Evolutionary conservation across 2,329 filamentous ascomycete genomes (phyloP).

Genomic region (Lachnellula arida): DNA sequence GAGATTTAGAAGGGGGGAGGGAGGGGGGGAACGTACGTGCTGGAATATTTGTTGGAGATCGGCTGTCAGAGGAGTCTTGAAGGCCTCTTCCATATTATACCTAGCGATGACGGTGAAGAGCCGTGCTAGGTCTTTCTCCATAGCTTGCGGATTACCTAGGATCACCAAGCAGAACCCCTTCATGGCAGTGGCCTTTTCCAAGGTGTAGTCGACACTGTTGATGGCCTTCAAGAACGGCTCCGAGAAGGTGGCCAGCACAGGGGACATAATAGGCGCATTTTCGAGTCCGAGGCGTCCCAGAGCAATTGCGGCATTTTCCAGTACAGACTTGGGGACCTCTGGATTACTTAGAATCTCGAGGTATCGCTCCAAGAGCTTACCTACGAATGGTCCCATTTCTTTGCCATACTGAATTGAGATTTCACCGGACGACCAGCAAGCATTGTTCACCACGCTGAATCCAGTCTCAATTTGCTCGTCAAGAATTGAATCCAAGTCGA

Average conservation of each 20-base stretch:
- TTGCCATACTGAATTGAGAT: slow-evolving; percentile 76
- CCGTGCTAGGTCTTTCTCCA: slow-evolving; percentile 77
- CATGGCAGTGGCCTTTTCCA: slow-evolving; percentile 92
- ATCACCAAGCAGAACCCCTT: slow-evolving; percentile 85
- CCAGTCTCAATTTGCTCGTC: slow-evolving; percentile 79
- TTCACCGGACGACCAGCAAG: slow-evolving; percentile 94
- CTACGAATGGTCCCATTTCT: slow-evolving; percentile 71
- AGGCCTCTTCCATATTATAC: slow-evolving; percentile 60
- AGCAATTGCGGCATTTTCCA: slow-evolving; percentile 91
- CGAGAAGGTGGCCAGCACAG: slow-evolving; percentile 75
- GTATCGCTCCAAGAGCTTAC: slow-evolving; percentile 70
- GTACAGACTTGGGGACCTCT: slow-evolving; percentile 78
- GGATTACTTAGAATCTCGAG: slow-evolving; percentile 80
- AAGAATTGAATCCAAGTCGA: slow-evolving; percentile 72
- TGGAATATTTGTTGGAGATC: slow-evolving; percentile 30
- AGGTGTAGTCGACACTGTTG: slow-evolving; percentile 77
- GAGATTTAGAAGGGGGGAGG: not conserved
- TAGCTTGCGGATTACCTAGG: slow-evolving; percentile 79
- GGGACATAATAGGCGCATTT: slow-evolving; percentile 70
- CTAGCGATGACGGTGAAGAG: slow-evolving; percentile 82
- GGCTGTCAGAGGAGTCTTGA: slow-evolving; percentile 31
- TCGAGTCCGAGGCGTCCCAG: slow-evolving; percentile 81
- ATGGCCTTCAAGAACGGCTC: slow-evolving; percentile 78
- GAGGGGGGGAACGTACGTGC: slow-evolving; percentile 29
- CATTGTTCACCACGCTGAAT: slow-evolving; percentile 95